Base-by-base conservation (phyloP, 2,329 filamentous ascomycete genomes). In the Tolypocladium sp. region DNA sequence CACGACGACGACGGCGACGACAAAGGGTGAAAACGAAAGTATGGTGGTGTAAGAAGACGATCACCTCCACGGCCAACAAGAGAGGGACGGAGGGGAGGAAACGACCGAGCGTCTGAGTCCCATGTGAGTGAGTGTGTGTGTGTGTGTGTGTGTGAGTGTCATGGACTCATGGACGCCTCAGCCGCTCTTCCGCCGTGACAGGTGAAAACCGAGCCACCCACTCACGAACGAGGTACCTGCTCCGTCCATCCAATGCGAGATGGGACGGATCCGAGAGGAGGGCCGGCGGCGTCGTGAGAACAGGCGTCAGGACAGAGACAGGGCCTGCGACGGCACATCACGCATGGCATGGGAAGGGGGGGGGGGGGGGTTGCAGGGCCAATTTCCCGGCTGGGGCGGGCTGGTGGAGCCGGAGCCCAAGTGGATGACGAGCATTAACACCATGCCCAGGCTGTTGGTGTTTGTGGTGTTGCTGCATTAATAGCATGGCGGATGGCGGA, bases 351-450 rank as follows among this genome's bases (percentile, higher is more conserved):
- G n/a, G n/a, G n/a, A n/a, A n/a, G n/a, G n/a, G 44, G 44, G 44
- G 22, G 25, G 15, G 7, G 46, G 7, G 17, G 13, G 25, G 8
- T 57, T 59, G 61, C 46, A 61, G 59, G 60, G 63, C 61, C 60
- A 66, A 66, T 66, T 65, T 66, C 64, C 64, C 61, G 56, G 58
- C 60, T 58, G 60, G 57, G 60, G 58, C 42, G 46, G 58, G 63
- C 55, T 46, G 55, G 60, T 59, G 60, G 63, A 57, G 52, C 37
- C 53, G 35, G n/a, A 12, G 40, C 35, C 60, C 57, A 58, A 59
- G 61, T 62, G 64, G 58, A 60, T 55, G 53, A 59, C 57, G 58
- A 46, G 58, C 58, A 49, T 49, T 15, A 22, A 33, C 17, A n/a
- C 15, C 27, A 30, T 17, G 46, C 9, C 22, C 15, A 20, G 38